A percentile compares a stretch with the other conserved stretches of the same genome.
Conservation (phyloP, 257 asterid genomes). For the Petunia secreta region DNA sequence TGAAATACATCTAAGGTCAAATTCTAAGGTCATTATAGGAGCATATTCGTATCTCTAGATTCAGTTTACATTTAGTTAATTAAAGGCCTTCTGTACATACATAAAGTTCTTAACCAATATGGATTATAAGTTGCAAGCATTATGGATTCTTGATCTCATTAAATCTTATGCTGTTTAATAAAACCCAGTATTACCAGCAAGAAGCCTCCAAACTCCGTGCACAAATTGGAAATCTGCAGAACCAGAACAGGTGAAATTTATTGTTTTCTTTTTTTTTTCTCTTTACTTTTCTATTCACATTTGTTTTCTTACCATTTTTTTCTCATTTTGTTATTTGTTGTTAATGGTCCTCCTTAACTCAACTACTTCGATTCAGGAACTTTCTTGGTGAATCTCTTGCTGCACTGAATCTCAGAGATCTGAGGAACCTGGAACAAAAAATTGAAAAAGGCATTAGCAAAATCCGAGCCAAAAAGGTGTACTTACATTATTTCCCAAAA, state of each 20-base stretch:
- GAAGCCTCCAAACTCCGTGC: slow-evolving; percentile 81
- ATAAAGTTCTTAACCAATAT: neutral
- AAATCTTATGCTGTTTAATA: neutral
- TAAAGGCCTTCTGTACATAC: neutral
- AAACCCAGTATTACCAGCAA: slow-evolving; percentile 80
- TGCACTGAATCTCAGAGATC: slow-evolving; percentile 49
- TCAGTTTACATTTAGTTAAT: neutral
- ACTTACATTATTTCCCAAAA: neutral
- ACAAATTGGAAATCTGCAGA: slow-evolving; percentile 77
- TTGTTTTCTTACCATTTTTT: neutral
- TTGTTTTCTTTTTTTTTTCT: neutral
- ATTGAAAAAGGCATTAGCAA: slow-evolving; percentile 73
- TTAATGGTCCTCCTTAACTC: neutral
- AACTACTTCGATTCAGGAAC: slow-evolving; percentile 47
- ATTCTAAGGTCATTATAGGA: too few relatives aligned
- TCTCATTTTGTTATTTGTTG: neutral
- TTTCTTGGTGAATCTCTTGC: slow-evolving; percentile 80
- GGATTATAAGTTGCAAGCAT: neutral
- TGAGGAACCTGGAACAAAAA: slow-evolving; percentile 69
- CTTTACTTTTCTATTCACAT: neutral
- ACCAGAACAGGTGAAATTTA: slow-evolving; percentile 60
- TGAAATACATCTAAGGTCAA: too few relatives aligned
- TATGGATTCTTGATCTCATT: neutral
- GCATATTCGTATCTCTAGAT: neutral
- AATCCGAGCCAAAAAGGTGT: slow-evolving; percentile 82